These are phyloP conservation scores for Thelonectria olida DNA, from an alignment of 2,329 filamentous ascomycete species.

Conservation along the genomic window DNA sequence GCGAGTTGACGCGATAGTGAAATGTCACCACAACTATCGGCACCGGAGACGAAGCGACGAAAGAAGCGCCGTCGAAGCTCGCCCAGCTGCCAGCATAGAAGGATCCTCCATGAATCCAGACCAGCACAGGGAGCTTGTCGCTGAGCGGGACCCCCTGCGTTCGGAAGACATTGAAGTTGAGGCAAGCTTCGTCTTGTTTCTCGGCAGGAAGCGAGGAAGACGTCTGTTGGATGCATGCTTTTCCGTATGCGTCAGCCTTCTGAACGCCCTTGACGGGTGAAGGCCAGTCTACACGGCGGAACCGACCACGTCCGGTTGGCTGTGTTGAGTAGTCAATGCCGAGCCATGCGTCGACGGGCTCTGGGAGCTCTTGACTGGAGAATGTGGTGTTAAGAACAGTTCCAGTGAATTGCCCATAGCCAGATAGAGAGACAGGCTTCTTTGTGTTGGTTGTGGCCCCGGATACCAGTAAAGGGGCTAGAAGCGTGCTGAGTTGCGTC, in stretches of 20 bases:
- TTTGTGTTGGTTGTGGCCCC: constrained; percentile 6
- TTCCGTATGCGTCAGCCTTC: constrained; percentile 50
- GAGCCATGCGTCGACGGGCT: constrained; percentile 56
- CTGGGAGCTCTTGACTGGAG: constrained; percentile 16
- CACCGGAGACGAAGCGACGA: constrained; percentile 43
- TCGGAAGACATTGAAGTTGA: constrained; percentile 53
- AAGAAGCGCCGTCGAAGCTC: constrained; percentile 48
- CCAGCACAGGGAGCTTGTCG: constrained; percentile 48
- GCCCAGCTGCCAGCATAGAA: constrained; percentile 46
- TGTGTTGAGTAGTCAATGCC: constrained; percentile 56
- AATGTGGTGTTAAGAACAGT: constrained; percentile 30
- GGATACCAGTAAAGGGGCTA: constrained; percentile 24
- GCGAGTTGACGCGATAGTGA: constrained; percentile 51
- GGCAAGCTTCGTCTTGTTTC: constrained; percentile 46
- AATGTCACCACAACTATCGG: constrained; percentile 55
- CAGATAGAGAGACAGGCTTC: constrained; percentile 24
- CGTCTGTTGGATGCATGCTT: constrained; percentile 52
- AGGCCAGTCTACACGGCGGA: constrained; percentile 52
- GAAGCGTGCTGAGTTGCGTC: constrained; percentile 18
- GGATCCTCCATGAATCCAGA: constrained; percentile 53
- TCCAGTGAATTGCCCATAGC: constrained; percentile 33
- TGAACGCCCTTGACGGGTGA: constrained; percentile 50
- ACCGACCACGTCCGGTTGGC: constrained; percentile 51
- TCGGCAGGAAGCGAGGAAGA: constrained; percentile 21
- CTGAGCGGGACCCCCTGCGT: constrained; percentile 44